phyloP scores from a whole-genome alignment of 2,329 filamentous ascomycete genomes.

The Graphilbum fragrans region DNA sequence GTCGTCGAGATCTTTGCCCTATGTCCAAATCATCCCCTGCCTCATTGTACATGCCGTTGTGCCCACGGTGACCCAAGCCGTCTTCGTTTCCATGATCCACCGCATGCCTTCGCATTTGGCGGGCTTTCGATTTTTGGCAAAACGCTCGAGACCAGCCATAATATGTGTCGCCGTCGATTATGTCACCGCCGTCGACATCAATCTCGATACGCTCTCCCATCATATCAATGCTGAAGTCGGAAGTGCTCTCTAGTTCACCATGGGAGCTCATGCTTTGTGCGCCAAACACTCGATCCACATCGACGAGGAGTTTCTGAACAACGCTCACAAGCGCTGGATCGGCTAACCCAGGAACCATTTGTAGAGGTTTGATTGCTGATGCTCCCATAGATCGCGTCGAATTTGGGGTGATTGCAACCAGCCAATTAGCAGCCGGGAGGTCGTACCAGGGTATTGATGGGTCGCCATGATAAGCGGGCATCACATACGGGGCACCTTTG shows the following conservation, averaged over 20 bases:
- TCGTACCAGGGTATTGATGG: constrained; percentile 64
- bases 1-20: no score
- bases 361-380: constrained; percentile 57
- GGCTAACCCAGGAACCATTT: constrained; percentile 56
- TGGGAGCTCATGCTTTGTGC: constrained; percentile 30
- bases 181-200: constrained; percentile 54
- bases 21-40: no score
- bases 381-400: constrained; percentile 64
- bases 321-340: constrained; percentile 52
- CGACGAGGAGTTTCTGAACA: constrained; percentile 57
- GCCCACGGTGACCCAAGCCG: no score
- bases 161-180: constrained; percentile 59
- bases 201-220: constrained; percentile 57
- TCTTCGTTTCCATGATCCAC: no score
- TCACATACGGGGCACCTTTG: constrained; percentile 51
- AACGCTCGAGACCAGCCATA: constrained; percentile 80
- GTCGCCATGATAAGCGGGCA: constrained; percentile 72
- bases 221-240: constrained; percentile 39
- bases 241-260: constrained; percentile 32
- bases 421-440: constrained; percentile 68
- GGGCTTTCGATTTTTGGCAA: constrained; percentile 66
- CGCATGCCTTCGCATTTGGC: constrained; percentile 26
- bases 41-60: no score
- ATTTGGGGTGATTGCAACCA: constrained; percentile 67
- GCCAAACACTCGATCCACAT: constrained; percentile 57